Percentiles rank a stretch among this genome's conserved stretches.
These are phyloP conservation scores for Macroventuria anomochaeta DNA, from an alignment of 2,329 filamentous ascomycete species.

Conservation along the genomic window DNA sequence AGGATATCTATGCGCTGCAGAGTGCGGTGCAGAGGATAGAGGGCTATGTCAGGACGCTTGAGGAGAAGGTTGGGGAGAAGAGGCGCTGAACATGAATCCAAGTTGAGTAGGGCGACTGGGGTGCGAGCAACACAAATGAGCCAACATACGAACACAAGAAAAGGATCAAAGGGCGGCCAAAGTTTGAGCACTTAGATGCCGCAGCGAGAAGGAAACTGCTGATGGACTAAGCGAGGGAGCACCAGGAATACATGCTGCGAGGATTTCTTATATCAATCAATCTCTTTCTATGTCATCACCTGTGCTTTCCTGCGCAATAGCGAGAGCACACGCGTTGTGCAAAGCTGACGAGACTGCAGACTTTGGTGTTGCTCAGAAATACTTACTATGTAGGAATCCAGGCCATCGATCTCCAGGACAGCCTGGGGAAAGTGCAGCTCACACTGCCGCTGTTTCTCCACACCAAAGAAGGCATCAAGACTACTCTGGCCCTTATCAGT, in stretches of 20 bases:
- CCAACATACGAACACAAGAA: neutral
- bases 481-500: no score
- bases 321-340: no score
- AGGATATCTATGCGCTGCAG: constrained; percentile 95
- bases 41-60: constrained; percentile 79
- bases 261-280: constrained; percentile 1
- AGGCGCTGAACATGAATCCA: constrained; percentile 18
- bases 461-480: no score
- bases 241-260: neutral
- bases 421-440: no score
- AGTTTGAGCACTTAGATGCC: no score
- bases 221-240: neutral
- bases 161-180: neutral
- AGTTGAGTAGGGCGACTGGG: no score
- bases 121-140: neutral
- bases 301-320: no score
- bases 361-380: no score
- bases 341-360: no score
- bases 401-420: no score
- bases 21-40: constrained; percentile 85
- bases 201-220: neutral
- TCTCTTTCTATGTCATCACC: neutral
- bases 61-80: constrained; percentile 73
- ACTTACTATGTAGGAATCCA: no score
- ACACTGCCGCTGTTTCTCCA: no score